phyloP scores from a whole-genome alignment of 177 flowering plant genomes.

The Vitis hybrid region DNA sequence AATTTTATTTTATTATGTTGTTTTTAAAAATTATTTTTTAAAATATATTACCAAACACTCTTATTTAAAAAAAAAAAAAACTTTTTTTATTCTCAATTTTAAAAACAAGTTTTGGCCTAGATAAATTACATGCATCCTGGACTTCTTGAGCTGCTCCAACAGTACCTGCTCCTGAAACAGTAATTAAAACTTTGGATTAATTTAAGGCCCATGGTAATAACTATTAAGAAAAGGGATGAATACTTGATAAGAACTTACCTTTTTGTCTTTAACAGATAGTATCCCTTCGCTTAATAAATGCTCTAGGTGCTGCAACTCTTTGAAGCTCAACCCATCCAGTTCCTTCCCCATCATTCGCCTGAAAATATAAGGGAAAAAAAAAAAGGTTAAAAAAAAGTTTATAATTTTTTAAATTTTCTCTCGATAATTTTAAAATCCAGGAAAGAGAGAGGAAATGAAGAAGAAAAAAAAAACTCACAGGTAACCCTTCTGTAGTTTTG shows the following conservation, averaged over 20 bases:
- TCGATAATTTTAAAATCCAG: too few relatives aligned
- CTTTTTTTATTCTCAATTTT: too few relatives aligned
- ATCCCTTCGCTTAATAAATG: slow-evolving; percentile 24
- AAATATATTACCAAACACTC: too few relatives aligned
- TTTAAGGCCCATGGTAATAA: neutral
- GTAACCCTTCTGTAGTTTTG: slow-evolving; percentile 10
- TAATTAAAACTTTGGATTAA: neutral
- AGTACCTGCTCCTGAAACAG: slow-evolving; percentile 26
- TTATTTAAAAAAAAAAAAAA: too few relatives aligned
- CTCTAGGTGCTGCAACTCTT: slow-evolving; percentile 27
- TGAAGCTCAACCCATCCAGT: slow-evolving; percentile 25
- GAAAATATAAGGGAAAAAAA: neutral
- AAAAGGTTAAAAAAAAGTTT: too few relatives aligned
- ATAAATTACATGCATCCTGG: slow-evolving; percentile 20
- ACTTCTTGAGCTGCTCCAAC: slow-evolving; percentile 19
- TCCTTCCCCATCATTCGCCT: slow-evolving; percentile 30
- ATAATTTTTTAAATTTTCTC: too few relatives aligned
- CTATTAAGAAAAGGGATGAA: neutral
- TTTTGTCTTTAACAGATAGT: slow-evolving; percentile 18
- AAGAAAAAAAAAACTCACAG: slow-evolving; percentile 12
- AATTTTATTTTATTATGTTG: too few relatives aligned
- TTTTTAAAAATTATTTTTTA: too few relatives aligned
- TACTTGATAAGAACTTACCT: slow-evolving; percentile 8
- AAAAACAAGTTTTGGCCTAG: too few relatives aligned
- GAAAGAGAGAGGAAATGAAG: too few relatives aligned